These are phyloP conservation scores for Clavulina sp. DNA, from an alignment of 768 basidiomycete genomes.

Conservation along the genomic window DNA sequence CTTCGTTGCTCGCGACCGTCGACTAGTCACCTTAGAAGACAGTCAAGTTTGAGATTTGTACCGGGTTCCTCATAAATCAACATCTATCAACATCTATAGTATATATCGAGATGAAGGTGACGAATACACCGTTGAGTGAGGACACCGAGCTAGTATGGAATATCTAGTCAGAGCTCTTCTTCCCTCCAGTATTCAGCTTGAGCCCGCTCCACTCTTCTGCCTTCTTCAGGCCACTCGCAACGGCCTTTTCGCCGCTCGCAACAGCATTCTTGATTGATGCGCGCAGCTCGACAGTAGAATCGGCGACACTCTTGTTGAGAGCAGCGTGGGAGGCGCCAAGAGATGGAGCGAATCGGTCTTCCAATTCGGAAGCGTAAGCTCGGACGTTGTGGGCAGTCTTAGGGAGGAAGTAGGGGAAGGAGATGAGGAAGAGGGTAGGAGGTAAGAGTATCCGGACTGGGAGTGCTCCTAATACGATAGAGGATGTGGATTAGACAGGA, in stretches of 20 bases:
- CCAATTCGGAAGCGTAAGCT: constrained; percentile 46
- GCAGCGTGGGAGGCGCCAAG: constrained; percentile 44
- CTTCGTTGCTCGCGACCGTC: too few relatives aligned
- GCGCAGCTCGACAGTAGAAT: constrained; percentile 29
- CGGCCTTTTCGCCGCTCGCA: constrained; percentile 36
- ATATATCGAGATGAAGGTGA: too few relatives aligned
- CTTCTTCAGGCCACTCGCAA: constrained; percentile 24
- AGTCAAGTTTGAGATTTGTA: too few relatives aligned
- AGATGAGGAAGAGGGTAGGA: constrained; percentile 48
- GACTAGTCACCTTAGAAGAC: too few relatives aligned
- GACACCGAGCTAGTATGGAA: too few relatives aligned
- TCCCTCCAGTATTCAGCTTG: constrained; percentile 28
- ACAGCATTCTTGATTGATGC: constrained; percentile 43
- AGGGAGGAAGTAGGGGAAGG: constrained; percentile 75
- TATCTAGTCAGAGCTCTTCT: too few relatives aligned
- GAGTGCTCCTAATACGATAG: constrained; percentile 34
- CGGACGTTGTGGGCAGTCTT: constrained; percentile 56
- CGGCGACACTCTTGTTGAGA: constrained; percentile 13
- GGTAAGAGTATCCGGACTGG: constrained; percentile 58
- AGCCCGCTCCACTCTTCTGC: constrained; percentile 49
- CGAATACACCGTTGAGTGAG: too few relatives aligned
- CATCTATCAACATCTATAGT: too few relatives aligned
- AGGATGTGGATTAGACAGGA: constrained; percentile 44
- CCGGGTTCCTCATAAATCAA: too few relatives aligned
- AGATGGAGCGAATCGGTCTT: constrained; percentile 50